Base-by-base conservation (phyloP, 768 basidiomycete species). In the Mycena galopus region DNA sequence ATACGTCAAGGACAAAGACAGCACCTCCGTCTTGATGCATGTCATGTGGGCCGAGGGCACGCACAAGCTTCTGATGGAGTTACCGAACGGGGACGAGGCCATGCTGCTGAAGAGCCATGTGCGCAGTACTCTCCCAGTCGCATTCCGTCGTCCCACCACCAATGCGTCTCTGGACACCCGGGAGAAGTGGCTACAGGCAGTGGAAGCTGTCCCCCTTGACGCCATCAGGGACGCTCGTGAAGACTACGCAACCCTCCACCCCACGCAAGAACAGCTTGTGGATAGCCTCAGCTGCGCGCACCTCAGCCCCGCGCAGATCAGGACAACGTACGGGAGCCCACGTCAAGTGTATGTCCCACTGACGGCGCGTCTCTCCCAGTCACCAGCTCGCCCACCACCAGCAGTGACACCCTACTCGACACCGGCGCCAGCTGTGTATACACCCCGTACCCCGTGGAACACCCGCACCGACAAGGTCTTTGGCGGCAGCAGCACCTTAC, bases 141-240 rank as follows among this genome's bases (percentile, higher is more conserved):
- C 32, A 11, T 50, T 72, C 29, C 58, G 59, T 1, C 59, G 35
- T 4, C 60, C 61, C 25, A 21, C 67, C 51, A 47, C 32, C 23
- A 65, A 67, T 0, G 5, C 35, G 1, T 19, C 10, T 0, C 30
- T 57, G 0, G 37, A 58, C n/a, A 62, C 56, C 4, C 67, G 71
- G 71, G 71, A 62, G 47, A 44, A 58, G 17, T 72, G 30, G 35
- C 30, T 71, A 4, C 10, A 29, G 23, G 71, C 71, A 2, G 65
- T 72, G 21, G 65, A 72, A 50, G 55, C n/a, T 11, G 17, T 72
- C 29, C 3, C 17, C 1, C 12, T 60, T 3, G 35, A 67, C 35
- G 37, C 37, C n/a, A 60, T 72, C 35, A 62, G 32, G 4, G 71
- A 72, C n/a, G 53, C 30, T 10, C n/a, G 30, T 8, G 69, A 58